Evolutionary conservation across 2,329 filamentous ascomycete species (phyloP), one percentile per base, ranked within the genome.

Genomic region (Penicillium sp.): DNA sequence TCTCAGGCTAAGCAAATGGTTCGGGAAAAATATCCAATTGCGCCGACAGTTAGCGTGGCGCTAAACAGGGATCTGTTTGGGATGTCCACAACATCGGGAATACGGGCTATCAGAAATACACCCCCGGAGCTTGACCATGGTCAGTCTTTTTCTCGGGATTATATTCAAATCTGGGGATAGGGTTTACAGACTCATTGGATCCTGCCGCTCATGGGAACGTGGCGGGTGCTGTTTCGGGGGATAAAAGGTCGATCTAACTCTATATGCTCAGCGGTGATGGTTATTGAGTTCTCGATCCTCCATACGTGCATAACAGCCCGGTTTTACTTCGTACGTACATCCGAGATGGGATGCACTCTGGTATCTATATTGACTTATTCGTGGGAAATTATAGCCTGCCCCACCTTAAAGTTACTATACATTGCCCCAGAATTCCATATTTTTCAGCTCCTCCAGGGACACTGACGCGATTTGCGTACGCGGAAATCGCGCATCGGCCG

Each of bases 401-500:
- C 33, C 26, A 31, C 22, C 22, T 31, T 27, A 11, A 6, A 21
- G 11, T 31, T 11, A 7, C 43, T 31, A 48, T 59, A 27, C 37
- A 19, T 24, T 46, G 53, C 52, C 44, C 73, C 71, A 77, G 43
- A 75, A 75, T 6, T 60, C 55, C 62, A 73, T 60, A 48, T 66
- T 56, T 55, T 70, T 73, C 50, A 77, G n/a, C 33, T 76, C 72
- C n/a, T 66, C 69, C 51, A 75, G 53, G 7, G 63, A 60, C 6
- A 75, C 57, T 3, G 67, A 67, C 10, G 59, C 62, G 24, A 77
- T 62, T 37, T 64, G 66, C 13, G 73, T 76, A 3, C 63, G 63
- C 27, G 75, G 74, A 57, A 77, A 77, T 37, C 75, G 69, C 27
- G 53, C 45, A 64, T 77, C 75, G 22, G 69, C 62, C 14, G 55